Conservation (phyloP, 495 filamentous ascomycete species). For the Astrothelium subdiscretum region DNA sequence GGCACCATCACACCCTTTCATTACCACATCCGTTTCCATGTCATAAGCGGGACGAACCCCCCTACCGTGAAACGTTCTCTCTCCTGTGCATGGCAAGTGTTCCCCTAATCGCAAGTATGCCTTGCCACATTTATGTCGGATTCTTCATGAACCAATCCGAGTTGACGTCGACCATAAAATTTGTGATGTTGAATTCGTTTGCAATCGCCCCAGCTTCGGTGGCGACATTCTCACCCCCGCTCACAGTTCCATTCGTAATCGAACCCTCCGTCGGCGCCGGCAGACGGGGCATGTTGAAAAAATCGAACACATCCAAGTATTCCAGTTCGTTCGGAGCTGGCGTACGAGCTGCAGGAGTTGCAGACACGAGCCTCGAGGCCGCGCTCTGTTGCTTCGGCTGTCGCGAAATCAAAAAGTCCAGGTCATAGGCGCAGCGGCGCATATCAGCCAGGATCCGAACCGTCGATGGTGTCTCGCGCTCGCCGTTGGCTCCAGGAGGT, state of each 20-base stretch:
- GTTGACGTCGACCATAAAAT: conserved; percentile 53
- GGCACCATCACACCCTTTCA: background rate
- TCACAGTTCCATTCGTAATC: conserved; percentile 6
- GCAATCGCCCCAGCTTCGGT: conserved; percentile 14
- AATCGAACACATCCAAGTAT: conserved; percentile 87
- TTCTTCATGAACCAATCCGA: conserved; percentile 44
- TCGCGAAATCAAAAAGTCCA: conserved; percentile 76
- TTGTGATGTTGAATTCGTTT: conserved; percentile 51
- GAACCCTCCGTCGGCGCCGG: conserved; percentile 32
- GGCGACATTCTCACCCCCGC: conserved; percentile 10
- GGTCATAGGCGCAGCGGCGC: conserved; percentile 72
- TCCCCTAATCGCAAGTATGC: background rate
- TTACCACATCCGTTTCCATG: too few species aligned
- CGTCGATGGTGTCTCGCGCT: conserved; percentile 64
- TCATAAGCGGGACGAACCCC: too few species aligned
- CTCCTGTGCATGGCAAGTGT: background rate
- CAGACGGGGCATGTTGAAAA: conserved; percentile 78
- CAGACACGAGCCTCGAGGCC: conserved; percentile 25
- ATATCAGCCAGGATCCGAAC: conserved; percentile 84
- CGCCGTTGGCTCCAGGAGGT: conserved; percentile 37
- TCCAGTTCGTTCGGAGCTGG: conserved; percentile 73
- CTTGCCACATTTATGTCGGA: background rate
- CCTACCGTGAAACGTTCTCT: too few species aligned
- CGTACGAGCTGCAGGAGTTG: conserved; percentile 39
- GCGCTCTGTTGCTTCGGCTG: conserved; percentile 51